Evolutionary conservation across 1,284 basidiomycete species (phyloP).

Genomic region (Mycosarcoma mackinlayi): DNA sequence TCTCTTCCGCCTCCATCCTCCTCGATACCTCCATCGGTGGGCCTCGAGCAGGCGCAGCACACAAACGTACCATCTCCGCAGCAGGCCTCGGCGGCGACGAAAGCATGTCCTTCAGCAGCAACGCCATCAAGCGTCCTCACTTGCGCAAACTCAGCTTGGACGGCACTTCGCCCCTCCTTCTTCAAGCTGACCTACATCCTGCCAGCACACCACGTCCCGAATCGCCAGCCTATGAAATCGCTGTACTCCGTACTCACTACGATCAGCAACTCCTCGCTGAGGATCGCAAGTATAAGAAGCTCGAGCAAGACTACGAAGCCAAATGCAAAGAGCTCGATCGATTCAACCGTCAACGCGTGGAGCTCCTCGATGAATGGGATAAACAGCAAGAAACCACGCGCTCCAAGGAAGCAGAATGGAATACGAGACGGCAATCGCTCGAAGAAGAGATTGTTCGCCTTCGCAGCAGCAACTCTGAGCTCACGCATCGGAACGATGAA

Average conservation of each 20-base stretch:
- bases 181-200: conserved; percentile 31
- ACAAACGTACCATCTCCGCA: conserved; percentile 35
- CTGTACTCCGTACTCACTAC: conserved; percentile 52
- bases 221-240: conserved; percentile 49
- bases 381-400: conserved; percentile 40
- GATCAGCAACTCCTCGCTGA: conserved; percentile 56
- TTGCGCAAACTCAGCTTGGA: conserved; percentile 42
- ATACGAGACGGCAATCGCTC: conserved; percentile 13
- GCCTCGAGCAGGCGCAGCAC: background rate
- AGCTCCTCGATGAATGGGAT: conserved; percentile 61
- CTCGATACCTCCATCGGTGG: conserved; percentile 30
- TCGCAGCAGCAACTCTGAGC: conserved; percentile 36
- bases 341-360: conserved; percentile 57
- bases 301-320: conserved; percentile 52
- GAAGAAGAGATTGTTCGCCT: conserved; percentile 48
- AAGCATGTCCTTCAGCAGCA: conserved; percentile 19
- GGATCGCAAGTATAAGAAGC: conserved; percentile 49
- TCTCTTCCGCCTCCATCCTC: conserved; percentile 25
- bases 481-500: conserved; percentile 31
- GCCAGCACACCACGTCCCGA: conserved; percentile 32
- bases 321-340: conserved; percentile 59
- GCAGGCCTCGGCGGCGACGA: conserved; percentile 32
- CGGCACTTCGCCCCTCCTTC: conserved; percentile 33
- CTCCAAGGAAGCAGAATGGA: conserved; percentile 45
- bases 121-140: conserved; percentile 26